phyloP scores from a whole-genome alignment of 495 filamentous ascomycete species.

The Aspergillus indologenus region DNA sequence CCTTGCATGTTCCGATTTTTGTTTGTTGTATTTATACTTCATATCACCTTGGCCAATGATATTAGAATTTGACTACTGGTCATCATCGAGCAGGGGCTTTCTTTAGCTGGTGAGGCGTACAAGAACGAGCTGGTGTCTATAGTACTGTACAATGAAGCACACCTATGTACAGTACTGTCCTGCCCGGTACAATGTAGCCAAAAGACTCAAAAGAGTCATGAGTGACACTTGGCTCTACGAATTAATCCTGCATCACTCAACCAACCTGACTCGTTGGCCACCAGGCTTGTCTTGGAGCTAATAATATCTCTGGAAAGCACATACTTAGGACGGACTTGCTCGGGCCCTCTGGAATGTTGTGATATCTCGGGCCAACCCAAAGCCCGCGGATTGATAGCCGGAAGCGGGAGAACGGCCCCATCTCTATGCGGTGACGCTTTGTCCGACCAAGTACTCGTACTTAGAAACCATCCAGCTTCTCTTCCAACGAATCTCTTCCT shows the following conservation, averaged over 20 bases:
- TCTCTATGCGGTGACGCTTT: constrained; percentile 4
- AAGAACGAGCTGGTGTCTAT: no score
- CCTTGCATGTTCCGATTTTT: constrained; percentile 29
- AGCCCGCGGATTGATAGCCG: constrained; percentile 22
- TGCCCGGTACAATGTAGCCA: no score
- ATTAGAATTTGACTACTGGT: neutral
- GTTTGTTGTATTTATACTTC: neutral
- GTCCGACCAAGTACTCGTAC: constrained; percentile 5
- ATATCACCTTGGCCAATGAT: neutral
- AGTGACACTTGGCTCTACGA: neutral
- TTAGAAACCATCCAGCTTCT: neutral
- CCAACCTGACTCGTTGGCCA: no score
- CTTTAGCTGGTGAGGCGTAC: no score
- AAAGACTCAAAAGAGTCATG: neutral
- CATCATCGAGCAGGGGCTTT: neutral
- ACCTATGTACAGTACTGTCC: no score
- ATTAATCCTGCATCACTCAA: neutral
- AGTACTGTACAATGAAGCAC: no score
- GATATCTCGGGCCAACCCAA: constrained; percentile 20
- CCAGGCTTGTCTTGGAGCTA: neutral
- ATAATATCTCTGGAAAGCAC: neutral
- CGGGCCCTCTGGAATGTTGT: neutral
- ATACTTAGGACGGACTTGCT: neutral
- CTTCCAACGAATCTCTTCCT: neutral
- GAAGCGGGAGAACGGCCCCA: constrained; percentile 17